These are phyloP conservation scores for Oryza longistaminata DNA, from an alignment of 176 grass and related monocot genomes.

Conservation along the genomic window DNA sequence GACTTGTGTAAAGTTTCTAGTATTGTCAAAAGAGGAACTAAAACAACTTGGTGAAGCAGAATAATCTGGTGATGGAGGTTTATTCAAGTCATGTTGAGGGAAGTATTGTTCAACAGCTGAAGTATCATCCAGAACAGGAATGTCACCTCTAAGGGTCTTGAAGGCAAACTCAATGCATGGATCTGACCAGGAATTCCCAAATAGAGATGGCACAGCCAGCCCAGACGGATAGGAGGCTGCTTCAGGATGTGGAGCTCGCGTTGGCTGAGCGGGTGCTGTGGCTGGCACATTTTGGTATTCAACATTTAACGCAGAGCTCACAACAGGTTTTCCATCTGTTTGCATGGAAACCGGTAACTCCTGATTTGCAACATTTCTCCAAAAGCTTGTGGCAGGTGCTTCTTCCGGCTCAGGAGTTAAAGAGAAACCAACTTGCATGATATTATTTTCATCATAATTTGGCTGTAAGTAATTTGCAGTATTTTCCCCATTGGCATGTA, in stretches of 20 bases:
- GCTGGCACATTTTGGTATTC: slow-evolving; percentile 11
- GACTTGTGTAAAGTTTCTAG: slow-evolving; percentile 29
- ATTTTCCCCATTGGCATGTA: slow-evolving; percentile 29
- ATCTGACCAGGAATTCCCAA: slow-evolving; percentile 65
- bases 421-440: slow-evolving; percentile 31
- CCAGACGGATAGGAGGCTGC: slow-evolving; percentile 38
- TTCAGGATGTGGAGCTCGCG: slow-evolving; percentile 8
- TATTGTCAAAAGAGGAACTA: slow-evolving; percentile 20
- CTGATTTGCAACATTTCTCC: slow-evolving; percentile 40
- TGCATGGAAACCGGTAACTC: slow-evolving; percentile 7
- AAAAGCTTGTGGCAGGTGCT: slow-evolving; percentile 14
- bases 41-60: slow-evolving; percentile 15
- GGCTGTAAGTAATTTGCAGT: slow-evolving; percentile 26
- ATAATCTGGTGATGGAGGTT: slow-evolving; percentile 25
- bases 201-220: slow-evolving; percentile 31
- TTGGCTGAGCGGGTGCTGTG: slow-evolving; percentile 16
- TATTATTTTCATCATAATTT: slow-evolving; percentile 48
- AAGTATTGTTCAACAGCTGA: slow-evolving; percentile 27
- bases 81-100: slow-evolving; percentile 47
- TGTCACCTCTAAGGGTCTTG: slow-evolving; percentile 67
- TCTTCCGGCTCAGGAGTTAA: slow-evolving; percentile 36
- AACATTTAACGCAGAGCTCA: slow-evolving; percentile 39
- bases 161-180: slow-evolving; percentile 78
- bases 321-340: slow-evolving; percentile 26
- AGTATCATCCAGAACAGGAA: slow-evolving; percentile 51